Base-by-base conservation (phyloP, 2,329 filamentous ascomycete genomes). In the Penicillium palitans region DNA sequence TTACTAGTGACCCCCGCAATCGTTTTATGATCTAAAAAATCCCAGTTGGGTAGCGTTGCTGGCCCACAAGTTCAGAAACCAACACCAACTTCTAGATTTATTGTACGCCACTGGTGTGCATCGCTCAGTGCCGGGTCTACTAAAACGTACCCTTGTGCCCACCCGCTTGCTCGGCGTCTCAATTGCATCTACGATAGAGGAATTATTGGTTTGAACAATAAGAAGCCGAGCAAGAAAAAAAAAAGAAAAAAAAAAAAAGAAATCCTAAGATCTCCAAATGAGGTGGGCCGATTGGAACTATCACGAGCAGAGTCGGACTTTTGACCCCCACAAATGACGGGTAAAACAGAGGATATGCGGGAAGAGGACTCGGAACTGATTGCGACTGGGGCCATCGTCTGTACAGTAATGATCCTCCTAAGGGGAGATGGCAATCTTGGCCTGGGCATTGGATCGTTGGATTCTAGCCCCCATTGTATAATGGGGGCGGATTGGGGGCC, bases 401-500 rank as follows among this genome's bases (percentile, higher is more conserved):
- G 56, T 61, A 61, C 47, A 56, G 54, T 56, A 46, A 64, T 63
- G 63, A 66, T 68, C 63, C 61, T 66, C 31, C 15, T 62, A 56
- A 57, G 47, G 52, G 57, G 53, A 60, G 39, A 59, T 41, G 55
- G 39, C 55, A 51, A 57, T 49, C 60, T 60, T 55, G 37, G 56
- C 53, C 52, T 52, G 35, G 58, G 53, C 37, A 56, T 49, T 45
- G 58, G 19, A 48, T 59, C 41, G 55, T 47, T 45, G 57, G 15
- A 46, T 59, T 61, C 56, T 65, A 63, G 65, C 66, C 65, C 64
- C 66, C 65, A 63, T 53, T 46, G 49, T 52, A 58, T 49, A 66
- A 60, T 62, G 63, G 60, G 55, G 61, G 63, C 63, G 51, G 27
- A 55, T 67, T 67, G 60, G 66, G 66, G 66, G 63, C 66, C 64